Percentiles rank a stretch among this genome's conserved stretches.
phyloP scores from a whole-genome alignment of 208 protist genomes.

The Borovskyia barvae region DNA sequence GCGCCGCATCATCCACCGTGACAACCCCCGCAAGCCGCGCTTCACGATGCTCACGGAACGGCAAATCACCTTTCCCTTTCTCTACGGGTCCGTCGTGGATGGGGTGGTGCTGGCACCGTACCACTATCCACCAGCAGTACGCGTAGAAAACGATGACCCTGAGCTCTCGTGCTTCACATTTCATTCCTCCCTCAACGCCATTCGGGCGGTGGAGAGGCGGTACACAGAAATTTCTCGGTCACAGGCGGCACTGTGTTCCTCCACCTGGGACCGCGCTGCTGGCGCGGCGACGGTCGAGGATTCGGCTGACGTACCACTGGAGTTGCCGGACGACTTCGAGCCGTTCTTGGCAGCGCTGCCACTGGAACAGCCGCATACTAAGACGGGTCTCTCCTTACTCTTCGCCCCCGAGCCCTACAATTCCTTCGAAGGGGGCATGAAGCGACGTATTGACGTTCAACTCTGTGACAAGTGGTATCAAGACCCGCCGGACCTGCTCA shows the following conservation, averaged over 20 bases:
- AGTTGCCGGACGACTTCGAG: slow-evolving; percentile 67
- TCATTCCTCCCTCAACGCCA: slow-evolving; percentile 98
- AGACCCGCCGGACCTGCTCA: slow-evolving; percentile 88
- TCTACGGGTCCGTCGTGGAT: slow-evolving; percentile 98
- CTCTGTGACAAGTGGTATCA: slow-evolving; percentile 99
- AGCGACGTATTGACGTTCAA: slow-evolving; percentile 97
- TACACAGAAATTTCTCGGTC: slow-evolving; percentile 30
- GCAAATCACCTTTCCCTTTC: slow-evolving; percentile 99
- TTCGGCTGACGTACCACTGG: slow-evolving; percentile 17
- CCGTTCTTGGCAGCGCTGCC: slow-evolving; percentile 85
- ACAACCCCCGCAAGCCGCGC: slow-evolving; percentile 87
- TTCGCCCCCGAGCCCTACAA: slow-evolving; percentile 99
- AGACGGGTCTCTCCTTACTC: slow-evolving; percentile 95
- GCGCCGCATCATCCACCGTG: slow-evolving; percentile 99
- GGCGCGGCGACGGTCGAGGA: slow-evolving; percentile 22
- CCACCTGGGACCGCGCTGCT: slow-evolving; percentile 16
- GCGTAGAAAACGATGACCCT: slow-evolving; percentile 95
- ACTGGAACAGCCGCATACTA: slow-evolving; percentile 92
- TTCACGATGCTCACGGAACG: slow-evolving; percentile 99
- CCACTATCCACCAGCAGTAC: slow-evolving; percentile 92
- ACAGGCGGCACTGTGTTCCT: slow-evolving; percentile 39
- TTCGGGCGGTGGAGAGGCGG: slow-evolving; percentile 78
- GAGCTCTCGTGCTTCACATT: slow-evolving; percentile 99
- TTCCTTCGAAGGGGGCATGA: slow-evolving; percentile 92
- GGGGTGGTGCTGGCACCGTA: slow-evolving; percentile 93